Base-by-base conservation (phyloP, 371 early-diverging fungal genomes). In the Phascolomyces articulosus region DNA sequence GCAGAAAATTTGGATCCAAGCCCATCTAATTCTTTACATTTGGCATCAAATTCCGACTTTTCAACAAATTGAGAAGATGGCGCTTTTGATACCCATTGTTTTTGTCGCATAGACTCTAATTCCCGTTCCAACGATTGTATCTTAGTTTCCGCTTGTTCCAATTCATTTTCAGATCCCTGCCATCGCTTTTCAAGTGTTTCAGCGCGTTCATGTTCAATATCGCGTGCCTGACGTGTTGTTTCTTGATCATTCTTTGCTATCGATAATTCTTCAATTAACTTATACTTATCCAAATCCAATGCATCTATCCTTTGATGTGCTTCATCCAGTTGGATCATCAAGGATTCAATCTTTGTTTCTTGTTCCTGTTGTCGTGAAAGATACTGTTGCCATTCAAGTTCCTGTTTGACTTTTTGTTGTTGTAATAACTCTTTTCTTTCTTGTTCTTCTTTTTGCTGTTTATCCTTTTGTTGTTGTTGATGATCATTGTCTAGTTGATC, bases 81-180 rank as follows among this genome's bases (percentile, higher is more conserved):
- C 23, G 62, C 57, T 24, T 62, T 64, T 9, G 54, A 31, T 23
- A 51, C 58, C 48, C 64, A 62, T 16, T 58, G 62, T 44, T 65
- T 62, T 63, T 74, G 62, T 23, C 66, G 80, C 73, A 55, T 66
- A 55, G 48, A 55, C 53, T 40, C 71, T 61, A 63, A 56, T 55
- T 47, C 76, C 34, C 34, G 40, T 24, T 59, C 72, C 55, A 67
- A 55, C 1, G 72, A 31, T 21, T 79, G 81, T 16, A 82, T 73
- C 34, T 70, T 74, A 38, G 71, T 51, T 58, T 85, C 85, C 1
- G 79, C 70, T 24, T 75, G 66, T 47, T 75, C 75, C 9, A 75
- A 62, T 3, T 57, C 29, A 48, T 59, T 62, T 47, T 75, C 75
- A 23, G 70, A 70, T 24, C 66, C 58, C 18, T 70, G 67, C 75